Base-by-base conservation (phyloP, 352 stramenopile genomes). In the Pythium brachiatum region DNA sequence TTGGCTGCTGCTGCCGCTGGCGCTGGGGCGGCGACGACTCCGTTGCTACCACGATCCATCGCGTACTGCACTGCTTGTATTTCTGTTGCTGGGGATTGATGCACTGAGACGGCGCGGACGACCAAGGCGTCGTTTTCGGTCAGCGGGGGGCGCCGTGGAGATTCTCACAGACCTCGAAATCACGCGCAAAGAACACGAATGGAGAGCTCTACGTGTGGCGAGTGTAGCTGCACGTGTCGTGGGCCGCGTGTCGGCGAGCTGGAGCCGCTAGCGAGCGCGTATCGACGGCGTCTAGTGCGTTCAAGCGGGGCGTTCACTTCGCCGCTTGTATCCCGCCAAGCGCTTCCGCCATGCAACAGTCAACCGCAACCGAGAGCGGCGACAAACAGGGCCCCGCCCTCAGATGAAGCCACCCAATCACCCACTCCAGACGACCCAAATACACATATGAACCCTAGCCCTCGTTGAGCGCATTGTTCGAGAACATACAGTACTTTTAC, bases 301-400 rank as follows among this genome's bases (percentile, higher is more conserved):
- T 29, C 38, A 27, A 26, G 39, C 52, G 26, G 51, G 39, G 62
- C 41, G 41, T 27, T 48, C 41, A 48, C 41, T 48, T 60, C 8
- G 46, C 27, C 46, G 46, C 46, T 48, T 52, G 57, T 34, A 48
- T 57, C 62, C 53, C 26, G 56, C 62, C 55, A 69, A 64, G 62
- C 62, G 48, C 62, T 69, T 69, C 56, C 62, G 62, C 62, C 62
- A 69, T 69, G 62, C 62, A 69, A 64, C 60, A 66, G 41, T 48
- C 41, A 48, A 48, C 41, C 39, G 39, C 39, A 46, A 46, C 41
- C 18, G 23, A 48, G 41, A 18, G 41, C 41, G 41, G 7, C 41
- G 41, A 48, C 41, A 48, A 48, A 48, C 41, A 21, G 39, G 20
- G 63, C 25, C 53, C 56, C 55, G 47, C 56, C 62, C 55, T 64